Evolutionary conservation across 192 early-diverging fungal genomes (phyloP), one percentile per base, ranked within the genome.

Genomic region (Gonapodya sp.): DNA sequence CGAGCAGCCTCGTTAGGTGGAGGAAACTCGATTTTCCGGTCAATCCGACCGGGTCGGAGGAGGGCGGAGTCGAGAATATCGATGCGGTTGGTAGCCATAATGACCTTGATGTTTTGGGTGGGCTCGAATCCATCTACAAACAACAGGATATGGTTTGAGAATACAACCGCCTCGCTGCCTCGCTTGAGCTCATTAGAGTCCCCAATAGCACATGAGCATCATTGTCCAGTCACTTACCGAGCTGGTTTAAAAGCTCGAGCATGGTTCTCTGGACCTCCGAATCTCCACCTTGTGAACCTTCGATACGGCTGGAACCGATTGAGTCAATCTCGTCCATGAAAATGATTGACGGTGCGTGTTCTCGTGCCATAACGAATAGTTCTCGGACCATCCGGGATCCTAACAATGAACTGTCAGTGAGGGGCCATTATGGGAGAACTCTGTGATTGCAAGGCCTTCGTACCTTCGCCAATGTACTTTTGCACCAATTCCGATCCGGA

Each of bases 261-360:
- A 96, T 96, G 1, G 94, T 96, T 79, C 94, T 89, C 83, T 96
- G 94, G 34, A 96, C 94, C 88, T 96, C 94, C 75, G 93, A 94
- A 83, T 96, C 94, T 36, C 94, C 94, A 36, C 93, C 91, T 30
- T 91, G 89, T 30, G 90, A 89, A 31, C 81, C 81, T 73, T 95
- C 94, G 35, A 93, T 92, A 81, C 94, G 92, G 34, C 94, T 93
- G 34, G 93, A 94, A 79, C 94, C 94, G 84, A 96, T 95, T 1
- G 93, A 94, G 84, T 96, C 95, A 79, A 96, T 94, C 85, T 96
- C 95, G 84, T 96, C 95, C 94, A 96, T 95, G 79, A 96, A 96
- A 81, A 96, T 95, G 82, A 95, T 96, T 33, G 94, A 95, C 36
- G 95, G 95, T 0, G 95, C 95, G 80, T 96, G 95, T 83, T 95